Conservation (phyloP, 805 yeast genomes). For the Hemisphaericaspora nanyangensis region DNA sequence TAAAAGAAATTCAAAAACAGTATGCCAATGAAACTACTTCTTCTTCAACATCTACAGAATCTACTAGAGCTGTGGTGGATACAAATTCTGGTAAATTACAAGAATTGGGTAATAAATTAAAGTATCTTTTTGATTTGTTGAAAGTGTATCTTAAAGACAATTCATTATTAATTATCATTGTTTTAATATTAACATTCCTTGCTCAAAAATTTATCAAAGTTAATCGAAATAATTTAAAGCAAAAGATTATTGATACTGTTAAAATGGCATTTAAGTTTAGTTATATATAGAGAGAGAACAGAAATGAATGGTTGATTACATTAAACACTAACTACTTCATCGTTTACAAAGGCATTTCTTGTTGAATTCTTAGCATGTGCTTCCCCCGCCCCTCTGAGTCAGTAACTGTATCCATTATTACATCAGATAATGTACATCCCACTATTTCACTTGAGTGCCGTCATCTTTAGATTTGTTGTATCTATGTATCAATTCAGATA, state of each 20-base stretch:
- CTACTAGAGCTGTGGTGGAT: not conserved
- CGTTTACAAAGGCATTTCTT: no score
- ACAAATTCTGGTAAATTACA: not conserved
- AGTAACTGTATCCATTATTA: no score
- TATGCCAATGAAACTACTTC: constrained; percentile 7
- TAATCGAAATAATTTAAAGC: constrained; percentile 24
- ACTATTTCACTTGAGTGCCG: no score
- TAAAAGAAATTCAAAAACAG: constrained; percentile 16
- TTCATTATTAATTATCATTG: constrained; percentile 23
- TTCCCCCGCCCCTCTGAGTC: no score
- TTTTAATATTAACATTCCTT: constrained; percentile 18
- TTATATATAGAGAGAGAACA: constrained; percentile 22
- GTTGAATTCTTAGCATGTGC: no score
- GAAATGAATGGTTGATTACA: no score
- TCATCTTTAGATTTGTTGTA: no score
- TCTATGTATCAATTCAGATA: no score
- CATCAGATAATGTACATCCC: no score
- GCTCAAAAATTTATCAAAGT: constrained; percentile 18
- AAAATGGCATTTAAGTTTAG: constrained; percentile 43
- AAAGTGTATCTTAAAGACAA: constrained; percentile 23
- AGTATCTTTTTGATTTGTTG: constrained; percentile 15
- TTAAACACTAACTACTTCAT: no score
- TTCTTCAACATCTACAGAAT: constrained; percentile 1
- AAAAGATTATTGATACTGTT: constrained; percentile 32
- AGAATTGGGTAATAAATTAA: constrained; percentile 13